Conservation (phyloP, 495 filamentous ascomycete genomes). For the Aspergillus indologenus region DNA sequence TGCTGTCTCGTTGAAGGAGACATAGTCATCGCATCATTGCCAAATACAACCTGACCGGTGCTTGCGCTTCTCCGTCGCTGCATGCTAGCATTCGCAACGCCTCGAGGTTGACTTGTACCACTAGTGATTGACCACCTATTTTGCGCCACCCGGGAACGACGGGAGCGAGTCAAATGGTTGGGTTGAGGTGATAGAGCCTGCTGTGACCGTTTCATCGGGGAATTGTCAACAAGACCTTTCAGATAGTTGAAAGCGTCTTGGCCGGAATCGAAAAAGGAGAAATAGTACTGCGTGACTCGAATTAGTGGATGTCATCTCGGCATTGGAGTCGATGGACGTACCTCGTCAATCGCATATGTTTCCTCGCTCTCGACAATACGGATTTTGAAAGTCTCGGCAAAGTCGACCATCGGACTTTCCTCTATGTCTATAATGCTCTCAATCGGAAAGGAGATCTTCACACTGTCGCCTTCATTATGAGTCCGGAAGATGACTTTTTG, state of each 20-base stretch:
- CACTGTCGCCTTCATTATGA: slow-evolving; percentile 94
- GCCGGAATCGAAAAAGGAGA: slow-evolving; percentile 88
- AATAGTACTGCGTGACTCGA: slow-evolving; percentile 71
- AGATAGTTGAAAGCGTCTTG: slow-evolving; percentile 81
- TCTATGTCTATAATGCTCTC: slow-evolving; percentile 90
- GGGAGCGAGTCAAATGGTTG: slow-evolving; percentile 17
- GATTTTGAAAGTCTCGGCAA: slow-evolving; percentile 92
- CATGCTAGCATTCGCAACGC: slow-evolving; percentile 7
- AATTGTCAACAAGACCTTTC: slow-evolving; percentile 67
- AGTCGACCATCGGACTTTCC: slow-evolving; percentile 85
- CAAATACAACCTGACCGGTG: slow-evolving; percentile 47
- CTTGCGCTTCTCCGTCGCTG: slow-evolving; percentile 56
- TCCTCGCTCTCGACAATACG: slow-evolving; percentile 88
- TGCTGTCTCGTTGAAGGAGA: slow-evolving; percentile 51
- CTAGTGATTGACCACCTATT: slow-evolving; percentile 33
- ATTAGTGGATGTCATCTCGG: slow-evolving; percentile 14
- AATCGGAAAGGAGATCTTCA: slow-evolving; percentile 91
- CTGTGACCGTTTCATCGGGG: slow-evolving; percentile 49
- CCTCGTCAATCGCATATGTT: slow-evolving; percentile 93
- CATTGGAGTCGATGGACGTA: slow-evolving; percentile 35
- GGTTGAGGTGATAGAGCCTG: slow-evolving; percentile 24
- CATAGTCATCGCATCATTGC: slow-evolving; percentile 27
- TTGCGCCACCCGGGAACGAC: slow-evolving; percentile 21
- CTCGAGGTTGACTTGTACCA: slow-evolving; percentile 24
- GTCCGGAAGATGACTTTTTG: slow-evolving; percentile 95